Evolutionary conservation across 139 green algal genomes (phyloP), one percentile per base, ranked within the genome.

Genomic region (Chlamydomonas asymmetrica): DNA sequence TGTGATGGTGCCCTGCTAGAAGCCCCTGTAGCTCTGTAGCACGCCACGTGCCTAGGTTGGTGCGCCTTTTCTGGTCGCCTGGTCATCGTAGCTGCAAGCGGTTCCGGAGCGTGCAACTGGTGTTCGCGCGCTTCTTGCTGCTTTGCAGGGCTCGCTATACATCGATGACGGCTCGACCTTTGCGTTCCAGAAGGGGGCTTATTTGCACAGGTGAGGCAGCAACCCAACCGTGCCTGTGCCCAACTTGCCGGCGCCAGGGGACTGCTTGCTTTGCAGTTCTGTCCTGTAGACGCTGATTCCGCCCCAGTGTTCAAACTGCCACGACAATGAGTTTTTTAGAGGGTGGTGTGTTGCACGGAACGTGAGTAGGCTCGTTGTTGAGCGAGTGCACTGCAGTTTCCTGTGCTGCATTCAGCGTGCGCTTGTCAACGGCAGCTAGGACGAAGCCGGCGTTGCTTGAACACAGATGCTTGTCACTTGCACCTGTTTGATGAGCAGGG

Each of bases 101-200:
- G n/a, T n/a, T n/a, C n/a, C n/a, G n/a, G n/a, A n/a, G n/a, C n/a
- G n/a, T n/a, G n/a, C n/a, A n/a, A n/a, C n/a, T n/a, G n/a, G n/a
- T n/a, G n/a, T n/a, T n/a, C 20, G 49, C 49, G 13, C 37, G 23
- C 64, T n/a, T 13, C 35, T 3, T 9, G 56, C 25, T 50, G 9
- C 59, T 57, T 59, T 35, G 31, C 34, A 37, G 4, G 95, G 95
- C 4, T 84, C 92, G 43, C 81, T 99, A 35, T 99, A 98, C 75
- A 34, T 98, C n/a, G 96, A 99, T 74, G 96, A 99, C 75, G 96
- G 96, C 37, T 75, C 78, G 40, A 94, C 83, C 66, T 98, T 92
- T 81, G 93, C 93, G 9, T 99, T 94, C 80, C 54, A 85, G 66
- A 49, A 80, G 38, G 90, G 90, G 10, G 43, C 74, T 32, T 93